Evolutionary conservation across 192 early-diverging fungal genomes (phyloP), one percentile per base, ranked within the genome.

Genomic region (Lunasporangiospora selenospora): DNA sequence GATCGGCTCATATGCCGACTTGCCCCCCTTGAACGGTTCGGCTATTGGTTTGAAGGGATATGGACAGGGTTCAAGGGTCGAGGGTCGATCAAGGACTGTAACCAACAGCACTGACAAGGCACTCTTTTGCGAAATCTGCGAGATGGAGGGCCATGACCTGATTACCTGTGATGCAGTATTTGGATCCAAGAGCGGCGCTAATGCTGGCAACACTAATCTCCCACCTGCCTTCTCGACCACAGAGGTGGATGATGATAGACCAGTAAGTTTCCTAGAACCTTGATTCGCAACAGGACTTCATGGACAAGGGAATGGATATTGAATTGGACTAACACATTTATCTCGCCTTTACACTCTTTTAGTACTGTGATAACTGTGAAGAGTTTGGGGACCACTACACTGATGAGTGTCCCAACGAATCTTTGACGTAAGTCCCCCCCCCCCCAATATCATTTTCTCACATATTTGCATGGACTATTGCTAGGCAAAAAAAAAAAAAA

Each of bases 331-430:
- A 37, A 36, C 29, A 13, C 47, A 18, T 44, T 33, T 36, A 38
- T 29, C 19, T 43, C 29, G 10, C 43, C 8, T 1, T 18, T 29
- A 32, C 4, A 16, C 36, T 43, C 36, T 19, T 11, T 54, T 67
- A 87, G 70, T 92, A 88, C 60, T 92, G 90, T 58, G 89, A 90
- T 36, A 89, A 90, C 70, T 92, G 90, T 73, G 90, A 92, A 56
- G 81, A 80, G 38, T 85, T 85, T 79, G 84, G 75, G 10, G 76
- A 71, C n/a, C 89, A 92, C 47, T 83, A 84, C 65, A 92, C 89
- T 1, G 81, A 86, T 30, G 81, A 88, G 38, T 92, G 89, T 57
- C 90, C 89, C 13, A 85, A 89, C 42, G 69, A 73, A 44, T 63
- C 60, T 30, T 26, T 73, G 61, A 73, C 69, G 66, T 70, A 70